Evolutionary conservation across 2,329 filamentous ascomycete species (phyloP).

Genomic region (Decorospora gaudefroyi): DNA sequence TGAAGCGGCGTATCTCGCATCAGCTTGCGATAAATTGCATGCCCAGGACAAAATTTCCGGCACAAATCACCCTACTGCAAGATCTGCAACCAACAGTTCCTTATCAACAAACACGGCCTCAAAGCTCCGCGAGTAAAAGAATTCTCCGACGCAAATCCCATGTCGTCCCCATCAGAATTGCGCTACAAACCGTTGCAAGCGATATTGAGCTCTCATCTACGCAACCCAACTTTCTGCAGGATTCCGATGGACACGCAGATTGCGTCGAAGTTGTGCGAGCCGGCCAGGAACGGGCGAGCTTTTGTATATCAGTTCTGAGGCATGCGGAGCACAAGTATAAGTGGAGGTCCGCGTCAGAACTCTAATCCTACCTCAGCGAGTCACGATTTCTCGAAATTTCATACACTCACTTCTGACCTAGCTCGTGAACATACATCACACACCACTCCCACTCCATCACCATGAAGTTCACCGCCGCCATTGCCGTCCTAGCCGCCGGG

Average conservation of each 20-base stretch:
- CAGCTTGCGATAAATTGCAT: constrained; percentile 5
- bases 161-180: not conserved
- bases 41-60: not conserved
- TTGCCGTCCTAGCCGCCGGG: constrained; percentile 18
- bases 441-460: not conserved
- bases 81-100: not conserved
- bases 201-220: constrained; percentile 20
- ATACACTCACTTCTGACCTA: not conserved
- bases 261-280: not conserved
- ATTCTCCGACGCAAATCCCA: constrained; percentile 4
- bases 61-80: not conserved
- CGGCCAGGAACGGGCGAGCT: not conserved
- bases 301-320: not conserved
- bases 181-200: not conserved
- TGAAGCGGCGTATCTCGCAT: not conserved
- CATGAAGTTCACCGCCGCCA: constrained; percentile 18
- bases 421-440: not conserved
- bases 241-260: not conserved
- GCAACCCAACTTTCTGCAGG: not conserved
- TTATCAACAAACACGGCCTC: not conserved
- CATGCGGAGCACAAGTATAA: constrained; percentile 1
- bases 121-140: not conserved
- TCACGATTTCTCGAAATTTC: no score
- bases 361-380: not conserved
- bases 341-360: constrained; percentile 2